Base-by-base conservation (phyloP, 140 eudicot genomes). In the Cichorium intybus region DNA sequence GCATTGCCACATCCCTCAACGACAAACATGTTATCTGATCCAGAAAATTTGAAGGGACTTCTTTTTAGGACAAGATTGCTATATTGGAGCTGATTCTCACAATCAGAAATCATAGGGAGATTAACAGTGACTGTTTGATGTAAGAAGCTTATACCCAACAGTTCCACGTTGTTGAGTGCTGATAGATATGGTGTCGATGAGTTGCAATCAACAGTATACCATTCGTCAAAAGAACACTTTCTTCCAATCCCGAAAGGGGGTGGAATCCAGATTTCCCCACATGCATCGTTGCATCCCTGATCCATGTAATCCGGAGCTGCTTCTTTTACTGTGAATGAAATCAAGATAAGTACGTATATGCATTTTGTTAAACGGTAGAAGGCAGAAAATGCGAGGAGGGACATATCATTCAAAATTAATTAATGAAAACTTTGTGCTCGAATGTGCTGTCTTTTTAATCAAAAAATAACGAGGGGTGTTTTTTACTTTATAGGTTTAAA, bases 1-100 rank as follows among this genome's bases (percentile, higher is more conserved):
- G 59, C 58, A 47, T 27, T 47, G 7, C 70, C 70, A 14, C 70
- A 64, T 31, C 70, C 70, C 23, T 22, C 35, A 10, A 18, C 70
- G 0, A 26, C n/a, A 4, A 64, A 28, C 16, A 24, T 16, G 59
- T 64, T 64, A 9, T 46, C 45, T 6, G 7, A 50, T 3, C 17
- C 27, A n/a, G 45, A 47, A 17, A 47, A 48, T 5, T 24, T 11
- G 28, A 64, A 64, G 20, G 70, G 70, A 14, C 45, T 46, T 12
- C 28, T 27, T 20, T 7, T 47, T 2, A 31, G 37, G 24, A 14
- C 8, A 5, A 33, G 15, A 24, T 24, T 59, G 1, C 20, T 39
- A 39, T n/a, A n/a, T n/a, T n/a, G n/a, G n/a, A n/a, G n/a, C n/a
- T n/a, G n/a, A n/a, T 39, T 48, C 23, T 12, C 24, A 10, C 58